Evolutionary conservation across 2,329 filamentous ascomycete species (phyloP), one percentile per base, ranked within the genome.

Genomic region (Cryoendolithus antarcticus): DNA sequence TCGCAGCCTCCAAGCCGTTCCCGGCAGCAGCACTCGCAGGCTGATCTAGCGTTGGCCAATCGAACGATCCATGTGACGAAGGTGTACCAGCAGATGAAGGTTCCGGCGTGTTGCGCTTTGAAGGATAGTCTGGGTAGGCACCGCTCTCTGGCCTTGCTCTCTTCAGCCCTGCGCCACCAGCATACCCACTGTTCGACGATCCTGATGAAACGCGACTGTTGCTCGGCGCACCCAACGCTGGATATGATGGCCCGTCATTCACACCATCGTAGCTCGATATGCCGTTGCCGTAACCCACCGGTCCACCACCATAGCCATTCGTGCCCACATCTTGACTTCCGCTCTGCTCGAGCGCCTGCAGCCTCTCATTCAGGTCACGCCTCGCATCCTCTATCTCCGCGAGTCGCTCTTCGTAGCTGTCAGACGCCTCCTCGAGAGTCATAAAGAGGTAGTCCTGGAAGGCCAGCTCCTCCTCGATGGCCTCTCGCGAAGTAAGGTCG

Each of bases 391-490:
- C 38, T 6, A 53, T 43, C 11, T 51, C 46, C 9, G 42, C 42
- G 28, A 49, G 49, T 11, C 42, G 43, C 8, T 47, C 40, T 6
- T 42, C 38, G 36, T 54, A 57, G 35, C 56, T 50, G 33, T 56
- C 55, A 13, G 53, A 50, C 24, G 42, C 49, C 3, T 37, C 29
- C 27, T 59, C 57, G n/a, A 62, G 50, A 5, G 44, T 54, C 6
- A 49, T 44, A 4, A 59, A 49, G 2, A 58, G 43, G 6, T 58
- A 49, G 27, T 48, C 41, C 9, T 50, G 48, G 41, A 60, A 59
- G 4, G 46, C 37, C 19, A 62, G 44, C 21, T 62, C 58, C n/a
- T 61, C 55, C 28, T 53, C 42, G 1, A 44, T 24, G 3, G 39
- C 38, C 4, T 43, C 41, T 28, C 30, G 34, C 2, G 39, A 32